These are phyloP conservation scores for Hirschioporus abietinus DNA, from an alignment of 768 basidiomycete genomes.

Conservation along the genomic window DNA sequence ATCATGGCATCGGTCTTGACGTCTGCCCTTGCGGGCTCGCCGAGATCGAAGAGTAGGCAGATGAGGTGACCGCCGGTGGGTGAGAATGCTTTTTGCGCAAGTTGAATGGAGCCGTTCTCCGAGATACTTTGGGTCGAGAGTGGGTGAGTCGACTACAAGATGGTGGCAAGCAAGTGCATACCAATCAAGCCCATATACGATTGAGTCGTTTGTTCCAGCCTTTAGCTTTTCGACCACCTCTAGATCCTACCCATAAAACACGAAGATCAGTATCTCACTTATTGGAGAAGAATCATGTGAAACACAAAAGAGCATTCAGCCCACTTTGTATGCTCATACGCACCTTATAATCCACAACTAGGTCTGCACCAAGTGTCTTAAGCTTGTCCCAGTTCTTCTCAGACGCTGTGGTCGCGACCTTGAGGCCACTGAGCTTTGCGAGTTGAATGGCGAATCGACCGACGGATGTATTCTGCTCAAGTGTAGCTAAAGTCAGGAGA, in stretches of 20 bases:
- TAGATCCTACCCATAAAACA: conserved; percentile 19
- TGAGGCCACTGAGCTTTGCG: conserved; percentile 35
- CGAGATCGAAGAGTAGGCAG: neutral
- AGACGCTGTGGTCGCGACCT: conserved; percentile 42
- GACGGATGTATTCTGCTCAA: conserved; percentile 15
- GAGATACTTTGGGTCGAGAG: neutral
- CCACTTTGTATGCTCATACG: too few relatives aligned
- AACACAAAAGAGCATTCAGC: too few relatives aligned
- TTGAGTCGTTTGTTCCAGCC: conserved; percentile 18
- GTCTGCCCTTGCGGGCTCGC: neutral
- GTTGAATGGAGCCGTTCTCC: neutral
- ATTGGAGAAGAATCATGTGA: neutral
- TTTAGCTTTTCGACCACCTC: conserved; percentile 23
- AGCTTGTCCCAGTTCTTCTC: conserved; percentile 32
- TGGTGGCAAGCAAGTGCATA: neutral
- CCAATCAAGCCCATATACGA: conserved; percentile 22
- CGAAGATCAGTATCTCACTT: neutral
- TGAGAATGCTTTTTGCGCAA: neutral
- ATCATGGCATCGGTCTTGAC: neutral
- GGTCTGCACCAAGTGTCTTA: conserved; percentile 37
- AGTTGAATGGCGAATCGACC: conserved; percentile 36
- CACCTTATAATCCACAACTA: conserved; percentile 40
- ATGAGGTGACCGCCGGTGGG: neutral
- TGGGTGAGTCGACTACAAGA: neutral
- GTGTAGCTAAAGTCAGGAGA: neutral